phyloP scores from a whole-genome alignment of 345 rosid genomes.

The Clarkia xantiana region DNA sequence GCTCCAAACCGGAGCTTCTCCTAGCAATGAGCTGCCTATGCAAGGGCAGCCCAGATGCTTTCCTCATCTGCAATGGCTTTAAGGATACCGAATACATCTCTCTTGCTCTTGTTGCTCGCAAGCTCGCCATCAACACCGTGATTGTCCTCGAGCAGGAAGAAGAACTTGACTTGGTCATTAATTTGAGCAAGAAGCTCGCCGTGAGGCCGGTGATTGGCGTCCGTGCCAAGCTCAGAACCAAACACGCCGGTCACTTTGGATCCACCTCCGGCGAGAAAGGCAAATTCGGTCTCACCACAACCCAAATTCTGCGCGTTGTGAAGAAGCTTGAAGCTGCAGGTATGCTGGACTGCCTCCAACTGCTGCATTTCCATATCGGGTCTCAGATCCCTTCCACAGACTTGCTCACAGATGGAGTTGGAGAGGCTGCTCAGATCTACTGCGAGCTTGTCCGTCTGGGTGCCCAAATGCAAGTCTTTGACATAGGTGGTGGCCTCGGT shows the following conservation, averaged over 20 bases:
- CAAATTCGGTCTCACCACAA: constrained; percentile 72
- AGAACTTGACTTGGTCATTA: constrained; percentile 67
- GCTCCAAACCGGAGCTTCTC: constrained; percentile 92
- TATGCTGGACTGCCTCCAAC: constrained; percentile 74
- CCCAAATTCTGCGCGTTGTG: constrained; percentile 67
- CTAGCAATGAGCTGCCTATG: constrained; percentile 83
- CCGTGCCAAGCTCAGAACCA: constrained; percentile 80
- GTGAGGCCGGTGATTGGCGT: constrained; percentile 63
- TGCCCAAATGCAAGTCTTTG: constrained; percentile 62
- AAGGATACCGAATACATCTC: constrained; percentile 75
- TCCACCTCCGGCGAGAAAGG: constrained; percentile 98
- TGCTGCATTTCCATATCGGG: constrained; percentile 86
- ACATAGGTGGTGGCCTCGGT: constrained; percentile 85
- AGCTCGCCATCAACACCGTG: constrained; percentile 55
- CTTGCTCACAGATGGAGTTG: constrained; percentile 55
- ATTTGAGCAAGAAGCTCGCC: constrained; percentile 41
- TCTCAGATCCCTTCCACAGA: constrained; percentile 80
- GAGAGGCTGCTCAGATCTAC: constrained; percentile 80
- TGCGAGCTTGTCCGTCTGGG: constrained; percentile 89
- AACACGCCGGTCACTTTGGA: constrained; percentile 87
- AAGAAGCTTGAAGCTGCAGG: constrained; percentile 38
- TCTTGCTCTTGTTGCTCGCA: constrained; percentile 57
- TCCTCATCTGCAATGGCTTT: constrained; percentile 77
- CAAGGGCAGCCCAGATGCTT: constrained; percentile 52
- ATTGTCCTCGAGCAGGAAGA: constrained; percentile 91